A percentile compares a stretch with the other conserved stretches of the same genome.
Conservation (phyloP, 257 asterid genomes). For the Fraxinus americana region DNA sequence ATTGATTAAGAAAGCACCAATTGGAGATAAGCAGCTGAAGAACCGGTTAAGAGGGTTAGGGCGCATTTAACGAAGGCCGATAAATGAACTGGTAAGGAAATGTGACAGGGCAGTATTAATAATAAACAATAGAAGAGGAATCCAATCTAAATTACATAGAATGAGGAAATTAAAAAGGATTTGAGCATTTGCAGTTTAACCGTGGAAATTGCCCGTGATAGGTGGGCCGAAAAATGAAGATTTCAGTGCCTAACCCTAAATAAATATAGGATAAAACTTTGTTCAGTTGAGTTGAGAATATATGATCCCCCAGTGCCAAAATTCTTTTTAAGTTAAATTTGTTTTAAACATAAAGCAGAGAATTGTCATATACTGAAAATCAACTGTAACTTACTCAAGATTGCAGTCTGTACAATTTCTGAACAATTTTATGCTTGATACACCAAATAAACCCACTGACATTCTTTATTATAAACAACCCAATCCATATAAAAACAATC, state of each 20-base stretch:
- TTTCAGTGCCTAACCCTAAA: neutral
- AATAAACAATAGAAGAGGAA: neutral
- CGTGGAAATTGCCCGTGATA: neutral
- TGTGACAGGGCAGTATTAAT: neutral
- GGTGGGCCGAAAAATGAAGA: neutral
- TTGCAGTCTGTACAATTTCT: neutral
- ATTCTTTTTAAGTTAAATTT: neutral
- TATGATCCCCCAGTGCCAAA: neutral
- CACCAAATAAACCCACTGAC: neutral
- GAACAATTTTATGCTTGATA: neutral
- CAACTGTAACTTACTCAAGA: neutral
- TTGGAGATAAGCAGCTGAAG: neutral
- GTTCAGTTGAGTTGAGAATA: neutral
- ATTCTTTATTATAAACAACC: neutral
- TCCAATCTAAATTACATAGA: neutral
- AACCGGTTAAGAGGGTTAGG: neutral
- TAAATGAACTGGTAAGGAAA: neutral
- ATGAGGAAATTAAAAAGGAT: neutral
- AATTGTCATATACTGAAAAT: neutral
- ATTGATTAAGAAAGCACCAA: neutral
- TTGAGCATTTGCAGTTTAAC: neutral
- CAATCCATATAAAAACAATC: too few species aligned
- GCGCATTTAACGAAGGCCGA: neutral
- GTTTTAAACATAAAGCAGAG: neutral
- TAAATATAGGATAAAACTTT: neutral